Base-by-base conservation (phyloP, 2,329 filamentous ascomycete species). In the Alternaria consortialis region DNA sequence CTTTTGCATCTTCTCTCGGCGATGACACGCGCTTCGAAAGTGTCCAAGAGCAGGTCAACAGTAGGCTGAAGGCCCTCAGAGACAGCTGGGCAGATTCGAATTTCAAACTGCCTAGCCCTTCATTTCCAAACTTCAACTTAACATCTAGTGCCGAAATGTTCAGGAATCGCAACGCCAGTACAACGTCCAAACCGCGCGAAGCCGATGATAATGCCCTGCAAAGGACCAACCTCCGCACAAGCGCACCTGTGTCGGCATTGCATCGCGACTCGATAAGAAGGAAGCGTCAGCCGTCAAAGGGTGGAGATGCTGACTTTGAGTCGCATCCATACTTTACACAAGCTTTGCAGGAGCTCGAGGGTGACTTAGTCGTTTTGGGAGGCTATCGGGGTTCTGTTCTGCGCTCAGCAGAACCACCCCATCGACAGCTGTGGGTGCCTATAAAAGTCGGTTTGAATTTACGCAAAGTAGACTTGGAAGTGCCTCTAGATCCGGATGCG, bases 361-460 rank as follows among this genome's bases (percentile, higher is more conserved):
- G 94, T 0, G 94, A 98, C 73, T 77, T 98, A 7, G 92, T 98
- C 7, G 84, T 97, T 31, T 85, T 98, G 74, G 94, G 94, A 20
- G 94, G 94, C 13, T 97, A 97, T 74, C 86, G 94, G 66, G 94
- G 94, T 4, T 97, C 94, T 0, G 85, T 97, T n/a, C 79, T 98
- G 31, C 88, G 94, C 31, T 96, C 93, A 11, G 90, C 92, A 11
- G 89, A 93, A 63, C 86, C 91, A 8, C 91, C 91, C 4, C 88
- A 94, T 72, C 88, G 93, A n/a, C 93, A 97, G 74, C 81, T 97
- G 0, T 98, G 94, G 94, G 92, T 96, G 2, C 94, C 94, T 0
- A 90, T 97, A 73, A 97, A 97, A 78, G 90, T 97, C 29, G 94
- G 94, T 1, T 81, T 98, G 52, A 97, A 97, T 69, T 87, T 97